Conservation (phyloP, 1,139 yeast genomes). For the Yamadazyma atmosphaerica region DNA sequence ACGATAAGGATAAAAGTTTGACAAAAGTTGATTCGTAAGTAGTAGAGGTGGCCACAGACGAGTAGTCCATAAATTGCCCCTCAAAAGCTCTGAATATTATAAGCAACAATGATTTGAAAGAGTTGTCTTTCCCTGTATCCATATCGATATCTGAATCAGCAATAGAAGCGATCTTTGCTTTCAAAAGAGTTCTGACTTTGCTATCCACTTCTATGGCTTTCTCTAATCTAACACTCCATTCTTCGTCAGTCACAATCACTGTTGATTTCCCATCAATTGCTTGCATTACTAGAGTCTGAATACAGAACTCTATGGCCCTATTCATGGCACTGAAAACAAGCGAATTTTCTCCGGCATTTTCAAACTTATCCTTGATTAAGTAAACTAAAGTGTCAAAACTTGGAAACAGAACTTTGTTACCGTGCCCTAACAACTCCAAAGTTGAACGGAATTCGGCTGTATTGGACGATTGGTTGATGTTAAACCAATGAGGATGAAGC, state of each 20-base stretch:
- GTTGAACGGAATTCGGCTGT: constrained; percentile 44
- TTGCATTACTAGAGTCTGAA: constrained; percentile 64
- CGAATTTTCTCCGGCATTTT: constrained; percentile 15
- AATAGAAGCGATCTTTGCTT: constrained; percentile 21
- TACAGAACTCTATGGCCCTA: constrained; percentile 45
- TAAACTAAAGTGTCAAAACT: constrained; percentile 33
- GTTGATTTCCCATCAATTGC: constrained; percentile 53
- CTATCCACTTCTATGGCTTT: constrained; percentile 68
- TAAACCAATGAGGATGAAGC: constrained; percentile 74
- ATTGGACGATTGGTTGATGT: constrained; percentile 43
- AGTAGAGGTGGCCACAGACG: constrained; percentile 14
- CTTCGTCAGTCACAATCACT: constrained; percentile 65
- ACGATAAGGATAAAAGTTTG: constrained; percentile 37
- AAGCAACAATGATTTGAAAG: constrained; percentile 21
- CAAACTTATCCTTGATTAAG: constrained; percentile 28
- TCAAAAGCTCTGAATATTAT: constrained; percentile 31
- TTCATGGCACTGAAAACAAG: constrained; percentile 29
- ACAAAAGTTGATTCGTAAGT: constrained; percentile 30
- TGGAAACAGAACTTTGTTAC: constrained; percentile 44
- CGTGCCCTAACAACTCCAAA: constrained; percentile 41
- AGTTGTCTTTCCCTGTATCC: constrained; percentile 12
- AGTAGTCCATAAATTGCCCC: constrained; percentile 21
- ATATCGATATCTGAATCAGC: constrained; percentile 18
- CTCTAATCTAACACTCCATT: constrained; percentile 74
- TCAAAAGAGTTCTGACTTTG: constrained; percentile 43